phyloP scores from a whole-genome alignment of 345 rosid species.

The Linum tenue region DNA sequence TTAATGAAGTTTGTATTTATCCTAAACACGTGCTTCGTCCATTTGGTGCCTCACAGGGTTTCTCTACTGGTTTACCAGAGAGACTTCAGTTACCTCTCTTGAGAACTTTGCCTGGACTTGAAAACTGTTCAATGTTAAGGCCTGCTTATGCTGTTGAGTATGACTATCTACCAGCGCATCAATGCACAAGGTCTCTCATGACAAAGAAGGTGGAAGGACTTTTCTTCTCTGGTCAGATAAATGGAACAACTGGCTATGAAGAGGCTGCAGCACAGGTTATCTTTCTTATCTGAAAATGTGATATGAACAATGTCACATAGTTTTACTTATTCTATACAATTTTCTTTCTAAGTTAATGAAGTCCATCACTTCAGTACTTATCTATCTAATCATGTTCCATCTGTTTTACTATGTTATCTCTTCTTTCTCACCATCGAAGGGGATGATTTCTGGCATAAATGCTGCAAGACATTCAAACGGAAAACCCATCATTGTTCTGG shows the following conservation, averaged over 20 bases:
- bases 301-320: background rate
- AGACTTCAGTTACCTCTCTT: conserved; percentile 88
- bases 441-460: conserved; percentile 86
- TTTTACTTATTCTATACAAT: too few relatives aligned
- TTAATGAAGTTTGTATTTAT: too few relatives aligned
- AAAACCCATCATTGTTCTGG: conserved; percentile 75
- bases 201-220: conserved; percentile 86
- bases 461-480: conserved; percentile 86
- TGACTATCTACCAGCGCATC: conserved; percentile 92
- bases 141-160: conserved; percentile 99
- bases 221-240: conserved; percentile 98
- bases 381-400: background rate
- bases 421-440: conserved; percentile 29
- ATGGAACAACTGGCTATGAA: conserved; percentile 98
- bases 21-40: background rate
- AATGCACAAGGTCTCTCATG: conserved; percentile 90
- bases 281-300: background rate
- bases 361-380: conserved; percentile 1
- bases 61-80: conserved; percentile 97
- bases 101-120: conserved; percentile 96
- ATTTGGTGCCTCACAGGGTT: conserved; percentile 45
- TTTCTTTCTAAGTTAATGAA: background rate
- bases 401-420: background rate
- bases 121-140: conserved; percentile 88
- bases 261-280: conserved; percentile 99